Evolutionary conservation across 1,284 basidiomycete genomes (phyloP).

Genomic region (Cryptococcus jaspeensis): DNA sequence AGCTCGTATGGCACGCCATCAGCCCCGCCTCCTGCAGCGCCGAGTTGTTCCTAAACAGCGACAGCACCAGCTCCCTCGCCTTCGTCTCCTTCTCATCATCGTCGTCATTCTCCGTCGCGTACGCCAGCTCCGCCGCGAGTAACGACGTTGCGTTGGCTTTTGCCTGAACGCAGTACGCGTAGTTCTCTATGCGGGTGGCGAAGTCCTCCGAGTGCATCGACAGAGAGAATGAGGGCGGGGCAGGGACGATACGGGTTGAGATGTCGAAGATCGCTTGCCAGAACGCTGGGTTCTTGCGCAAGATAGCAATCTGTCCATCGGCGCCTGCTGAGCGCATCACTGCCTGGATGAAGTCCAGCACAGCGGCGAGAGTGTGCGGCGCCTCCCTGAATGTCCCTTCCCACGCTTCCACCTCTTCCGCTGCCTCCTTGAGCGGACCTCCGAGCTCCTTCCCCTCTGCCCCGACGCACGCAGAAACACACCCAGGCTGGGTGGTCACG

Average conservation of each 20-base stretch:
- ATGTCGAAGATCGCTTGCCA: conserved; percentile 42
- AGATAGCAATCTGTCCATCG: conserved; percentile 18
- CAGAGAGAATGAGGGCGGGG: conserved; percentile 33
- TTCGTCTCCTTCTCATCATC: conserved; percentile 28
- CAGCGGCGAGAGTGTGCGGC: conserved; percentile 70
- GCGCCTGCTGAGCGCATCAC: conserved; percentile 51
- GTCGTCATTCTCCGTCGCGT: conserved; percentile 27
- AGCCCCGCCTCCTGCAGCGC: conserved; percentile 37
- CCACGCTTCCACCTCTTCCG: conserved; percentile 64
- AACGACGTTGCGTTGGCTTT: conserved; percentile 43
- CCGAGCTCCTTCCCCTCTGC: conserved; percentile 56
- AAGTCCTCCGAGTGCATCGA: conserved; percentile 43
- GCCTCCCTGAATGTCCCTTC: conserved; percentile 69
- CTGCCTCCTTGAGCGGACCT: conserved; percentile 55
- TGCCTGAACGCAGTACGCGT: conserved; percentile 61
- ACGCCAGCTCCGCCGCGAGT: conserved; percentile 34
- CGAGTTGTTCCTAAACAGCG: conserved; percentile 43
- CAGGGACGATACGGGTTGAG: conserved; percentile 32
- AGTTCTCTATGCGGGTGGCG: conserved; percentile 51
- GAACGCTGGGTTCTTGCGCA: conserved; percentile 30
- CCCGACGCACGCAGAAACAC: conserved; percentile 80
- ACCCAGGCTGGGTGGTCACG: conserved; percentile 80
- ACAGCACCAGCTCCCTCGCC: conserved; percentile 31
- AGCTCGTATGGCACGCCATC: conserved; percentile 32
- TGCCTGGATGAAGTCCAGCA: conserved; percentile 73